These are phyloP conservation scores for Amanita subjunquillea DNA, from an alignment of 768 basidiomycete genomes.

Conservation along the genomic window DNA sequence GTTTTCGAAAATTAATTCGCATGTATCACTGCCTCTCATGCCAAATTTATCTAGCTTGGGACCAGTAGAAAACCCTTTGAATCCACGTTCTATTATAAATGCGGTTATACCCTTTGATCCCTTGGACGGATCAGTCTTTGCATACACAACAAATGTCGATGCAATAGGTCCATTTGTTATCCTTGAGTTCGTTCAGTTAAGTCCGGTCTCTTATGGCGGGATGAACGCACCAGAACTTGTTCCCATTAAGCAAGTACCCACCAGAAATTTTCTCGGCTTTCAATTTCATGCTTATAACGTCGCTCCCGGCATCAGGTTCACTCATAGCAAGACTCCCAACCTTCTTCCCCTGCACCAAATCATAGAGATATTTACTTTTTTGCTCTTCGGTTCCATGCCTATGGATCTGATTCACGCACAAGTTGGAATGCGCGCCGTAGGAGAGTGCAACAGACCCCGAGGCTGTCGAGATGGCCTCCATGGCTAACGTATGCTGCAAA, in stretches of 20 bases:
- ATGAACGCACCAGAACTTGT: conserved; percentile 79
- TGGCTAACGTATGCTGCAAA: conserved; percentile 81
- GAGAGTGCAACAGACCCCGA: conserved; percentile 90
- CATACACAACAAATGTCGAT: conserved; percentile 88
- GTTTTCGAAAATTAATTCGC: conserved; percentile 86
- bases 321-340: conserved; percentile 93
- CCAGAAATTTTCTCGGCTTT: conserved; percentile 70
- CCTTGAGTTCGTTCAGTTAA: conserved; percentile 32
- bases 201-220: background rate
- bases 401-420: conserved; percentile 81
- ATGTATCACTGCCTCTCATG: conserved; percentile 94
- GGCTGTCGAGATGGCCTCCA: conserved; percentile 88
- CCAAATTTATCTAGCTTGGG: conserved; percentile 94
- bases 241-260: conserved; percentile 78
- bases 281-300: conserved; percentile 91
- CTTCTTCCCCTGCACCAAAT: conserved; percentile 69
- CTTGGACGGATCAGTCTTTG: conserved; percentile 70
- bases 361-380: conserved; percentile 76
- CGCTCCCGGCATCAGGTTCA: conserved; percentile 85
- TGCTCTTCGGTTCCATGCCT: conserved; percentile 78
- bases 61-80: conserved; percentile 78
- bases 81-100: conserved; percentile 80
- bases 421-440: conserved; percentile 87
- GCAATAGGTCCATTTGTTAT: conserved; percentile 93
- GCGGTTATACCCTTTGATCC: conserved; percentile 87